Conservation (phyloP, 352 stramenopile species). For the Sclerospora graminicola region DNA sequence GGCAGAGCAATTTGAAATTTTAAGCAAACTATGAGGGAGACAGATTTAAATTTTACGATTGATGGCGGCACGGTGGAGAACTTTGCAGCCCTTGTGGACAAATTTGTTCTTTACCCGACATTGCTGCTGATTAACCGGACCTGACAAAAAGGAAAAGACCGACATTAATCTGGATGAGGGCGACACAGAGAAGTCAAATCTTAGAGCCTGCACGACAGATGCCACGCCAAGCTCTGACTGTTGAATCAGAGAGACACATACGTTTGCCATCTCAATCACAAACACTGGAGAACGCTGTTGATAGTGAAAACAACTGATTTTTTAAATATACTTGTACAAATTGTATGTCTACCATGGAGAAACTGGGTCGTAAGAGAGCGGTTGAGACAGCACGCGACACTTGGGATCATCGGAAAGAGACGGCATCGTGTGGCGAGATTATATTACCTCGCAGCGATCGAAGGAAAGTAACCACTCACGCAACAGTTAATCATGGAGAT, state of each 20-base stretch:
- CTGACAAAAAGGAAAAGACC: not conserved
- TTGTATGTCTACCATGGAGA: not conserved
- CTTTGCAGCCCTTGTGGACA: constrained; percentile 7
- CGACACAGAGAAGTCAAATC: too few relatives aligned
- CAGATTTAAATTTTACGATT: constrained; percentile 4
- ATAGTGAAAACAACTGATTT: constrained; percentile 1
- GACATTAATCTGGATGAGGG: not conserved
- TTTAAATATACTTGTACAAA: not conserved
- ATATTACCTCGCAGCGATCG: constrained; percentile 1
- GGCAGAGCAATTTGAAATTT: constrained; percentile 4
- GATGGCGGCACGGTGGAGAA: constrained; percentile 9
- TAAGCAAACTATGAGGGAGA: constrained; percentile 11
- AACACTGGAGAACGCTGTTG: not conserved
- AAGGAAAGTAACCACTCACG: constrained; percentile 2
- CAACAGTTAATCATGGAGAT: not conserved
- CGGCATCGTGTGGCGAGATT: constrained; percentile 1
- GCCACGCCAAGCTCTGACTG: not conserved
- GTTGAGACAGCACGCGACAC: not conserved
- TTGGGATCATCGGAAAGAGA: constrained; percentile 12
- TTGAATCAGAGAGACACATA: not conserved
- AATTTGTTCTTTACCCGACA: constrained; percentile 6
- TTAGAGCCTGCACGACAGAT: too few relatives aligned
- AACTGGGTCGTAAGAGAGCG: not conserved
- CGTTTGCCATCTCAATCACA: not conserved
- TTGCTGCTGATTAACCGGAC: constrained; percentile 5